Base-by-base conservation (phyloP, 805 yeast genomes). In the Scheffersomyces spartinae region DNA sequence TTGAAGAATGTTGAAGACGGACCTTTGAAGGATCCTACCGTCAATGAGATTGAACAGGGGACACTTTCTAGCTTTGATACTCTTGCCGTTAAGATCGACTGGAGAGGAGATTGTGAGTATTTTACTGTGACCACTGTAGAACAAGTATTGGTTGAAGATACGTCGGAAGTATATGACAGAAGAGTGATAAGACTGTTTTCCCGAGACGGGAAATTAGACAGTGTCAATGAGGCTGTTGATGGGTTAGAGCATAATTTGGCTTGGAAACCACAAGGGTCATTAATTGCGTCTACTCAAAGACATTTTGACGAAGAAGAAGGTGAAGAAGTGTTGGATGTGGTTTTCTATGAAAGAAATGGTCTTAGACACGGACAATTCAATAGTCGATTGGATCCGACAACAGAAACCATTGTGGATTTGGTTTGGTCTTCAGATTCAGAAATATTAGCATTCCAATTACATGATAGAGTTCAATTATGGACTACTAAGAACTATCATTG, bases 41-140 rank as follows among this genome's bases (percentile, higher is more conserved):
- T 88, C 52, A 68, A 71, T 18, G 68, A 65, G 35, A 68, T 74
- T 3, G 94, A 88, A 41, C 51, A 60, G 18, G 97, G 97, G 22
- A 56, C 56, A 0, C 38, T 71, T 5, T 67, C 84, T 2, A 45
- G 45, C 0, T 59, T 60, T 39, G 96, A 88, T 45, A 47, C 53
- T 7, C 45, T 46, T 9, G 30, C 46, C 4, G 58, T 58, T 5
- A 49, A 55, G 23, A 66, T 91, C 10, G 74, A 94, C 21, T 91
- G 99, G 99, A 71, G 98, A 43, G 95, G 96, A 9, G 98, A 91
- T 47, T 80, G 95, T 42, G 86, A 81, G 36, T 85, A 55, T 43
- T 77, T 91, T 38, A 71, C 80, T 2, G 60, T 91, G 2, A 67
- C 76, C 13, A 59, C 78, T 1, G 51, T 74, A 17, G 94, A 80